Evolutionary conservation across 169 alveolate species (phyloP).

Genomic region (Eimeria maxima): DNA sequence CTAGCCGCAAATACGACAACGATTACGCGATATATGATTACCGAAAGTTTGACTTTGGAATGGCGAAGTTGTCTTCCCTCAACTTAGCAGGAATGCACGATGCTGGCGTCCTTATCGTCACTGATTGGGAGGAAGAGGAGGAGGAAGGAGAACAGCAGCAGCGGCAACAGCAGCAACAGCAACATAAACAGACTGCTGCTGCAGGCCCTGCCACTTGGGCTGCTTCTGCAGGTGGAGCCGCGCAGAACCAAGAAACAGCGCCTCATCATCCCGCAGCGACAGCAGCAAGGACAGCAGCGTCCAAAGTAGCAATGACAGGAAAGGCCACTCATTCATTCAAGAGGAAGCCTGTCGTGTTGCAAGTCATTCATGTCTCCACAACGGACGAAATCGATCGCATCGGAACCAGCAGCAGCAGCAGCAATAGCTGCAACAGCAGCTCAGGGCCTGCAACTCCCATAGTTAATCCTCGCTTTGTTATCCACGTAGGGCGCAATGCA

Average conservation of each 20-base stretch:
- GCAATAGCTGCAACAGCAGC: not conserved
- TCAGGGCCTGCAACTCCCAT: constrained; percentile 61
- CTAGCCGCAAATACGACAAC: constrained; percentile 87
- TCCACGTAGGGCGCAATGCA: constrained; percentile 85
- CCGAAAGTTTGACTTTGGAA: constrained; percentile 88
- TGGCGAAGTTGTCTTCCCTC: constrained; percentile 88
- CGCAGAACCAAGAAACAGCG: not conserved
- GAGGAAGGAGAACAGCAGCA: too few relatives aligned
- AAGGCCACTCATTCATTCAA: not conserved
- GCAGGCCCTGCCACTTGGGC: not conserved
- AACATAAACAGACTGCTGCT: not conserved
- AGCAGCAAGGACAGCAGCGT: not conserved
- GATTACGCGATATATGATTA: constrained; percentile 88
- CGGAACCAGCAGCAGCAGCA: not conserved
- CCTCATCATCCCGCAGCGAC: not conserved
- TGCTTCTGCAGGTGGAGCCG: not conserved
- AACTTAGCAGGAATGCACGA: constrained; percentile 87
- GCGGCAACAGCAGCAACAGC: too few relatives aligned
- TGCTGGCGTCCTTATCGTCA: constrained; percentile 85
- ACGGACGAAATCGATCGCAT: constrained; percentile 54
- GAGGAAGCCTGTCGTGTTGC: constrained; percentile 32
- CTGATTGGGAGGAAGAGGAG: constrained; percentile 37
- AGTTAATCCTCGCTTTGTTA: constrained; percentile 84
- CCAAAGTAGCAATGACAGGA: not conserved
- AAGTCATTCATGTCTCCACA: constrained; percentile 49